Conservation (phyloP, 345 rosid species). For the Excoecaria agallocha region DNA sequence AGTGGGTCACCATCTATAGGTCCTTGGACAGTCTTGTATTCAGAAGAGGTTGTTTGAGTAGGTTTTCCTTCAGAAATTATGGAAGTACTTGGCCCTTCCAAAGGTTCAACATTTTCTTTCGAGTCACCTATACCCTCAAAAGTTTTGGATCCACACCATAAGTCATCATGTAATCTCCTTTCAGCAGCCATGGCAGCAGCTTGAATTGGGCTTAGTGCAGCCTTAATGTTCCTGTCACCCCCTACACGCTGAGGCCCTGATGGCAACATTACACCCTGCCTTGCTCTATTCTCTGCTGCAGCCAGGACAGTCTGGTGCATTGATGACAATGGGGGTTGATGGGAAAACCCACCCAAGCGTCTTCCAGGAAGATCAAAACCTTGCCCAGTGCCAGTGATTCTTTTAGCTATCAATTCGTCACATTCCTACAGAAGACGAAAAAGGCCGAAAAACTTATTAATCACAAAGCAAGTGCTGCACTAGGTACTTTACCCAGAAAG, state of each 20-base stretch:
- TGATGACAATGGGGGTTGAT: conserved; percentile 35
- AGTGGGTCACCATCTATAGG: conserved; percentile 7
- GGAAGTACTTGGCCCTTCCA: conserved; percentile 17
- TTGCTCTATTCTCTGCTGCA: conserved; percentile 44
- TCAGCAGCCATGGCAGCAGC: conserved; percentile 63
- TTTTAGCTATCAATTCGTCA: conserved; percentile 45
- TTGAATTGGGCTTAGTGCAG: conserved; percentile 45
- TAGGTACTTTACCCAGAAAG: neutral
- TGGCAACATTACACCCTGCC: conserved; percentile 34
- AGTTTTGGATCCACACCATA: conserved; percentile 46
- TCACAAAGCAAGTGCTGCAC: neutral
- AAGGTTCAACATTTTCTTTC: conserved; percentile 12
- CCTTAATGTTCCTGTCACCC: conserved; percentile 37
- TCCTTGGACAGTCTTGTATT: conserved; percentile 6
- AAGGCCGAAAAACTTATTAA: neutral
- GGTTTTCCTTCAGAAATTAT: conserved; percentile 6
- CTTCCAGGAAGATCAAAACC: conserved; percentile 53
- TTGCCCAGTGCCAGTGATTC: conserved; percentile 42
- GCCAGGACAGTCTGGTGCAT: conserved; percentile 42
- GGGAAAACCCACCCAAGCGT: conserved; percentile 46
- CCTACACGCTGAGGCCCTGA: conserved; percentile 42
- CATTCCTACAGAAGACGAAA: conserved; percentile 37
- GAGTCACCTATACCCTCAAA: conserved; percentile 3
- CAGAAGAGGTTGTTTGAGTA: conserved; percentile 11
- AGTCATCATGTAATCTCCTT: conserved; percentile 45